phyloP scores from a whole-genome alignment of 257 asterid species.

The Solanum boliviense region DNA sequence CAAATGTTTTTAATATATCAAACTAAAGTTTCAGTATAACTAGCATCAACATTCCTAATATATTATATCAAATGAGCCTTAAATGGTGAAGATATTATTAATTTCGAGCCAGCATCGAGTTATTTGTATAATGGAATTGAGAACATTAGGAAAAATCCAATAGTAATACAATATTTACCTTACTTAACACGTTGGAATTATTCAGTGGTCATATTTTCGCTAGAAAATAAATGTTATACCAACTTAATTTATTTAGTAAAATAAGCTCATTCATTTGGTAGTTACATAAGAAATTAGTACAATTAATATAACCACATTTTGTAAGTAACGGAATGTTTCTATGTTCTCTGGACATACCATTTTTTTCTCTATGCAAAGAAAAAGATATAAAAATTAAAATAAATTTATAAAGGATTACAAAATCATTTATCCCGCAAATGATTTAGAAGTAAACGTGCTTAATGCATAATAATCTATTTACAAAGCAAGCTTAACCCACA shows the following conservation, averaged over 20 bases:
- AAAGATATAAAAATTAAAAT: neutral
- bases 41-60: no score
- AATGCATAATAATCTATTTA: neutral
- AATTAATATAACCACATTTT: neutral
- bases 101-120: accelerated
- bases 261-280: neutral
- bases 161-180: neutral
- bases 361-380: neutral
- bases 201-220: neutral
- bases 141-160: neutral
- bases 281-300: neutral
- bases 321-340: neutral
- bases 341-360: neutral
- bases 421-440: neutral
- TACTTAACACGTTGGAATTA: neutral
- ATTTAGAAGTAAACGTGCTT: neutral
- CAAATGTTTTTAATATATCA: no score
- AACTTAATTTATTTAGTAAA: neutral
- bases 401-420: neutral
- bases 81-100: neutral
- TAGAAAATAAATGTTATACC: neutral
- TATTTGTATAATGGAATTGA: neutral
- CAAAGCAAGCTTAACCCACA: neutral
- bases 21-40: neutral
- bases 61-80: no score